phyloP scores from a whole-genome alignment of 2,329 filamentous ascomycete genomes.

The Periconia digitata region DNA sequence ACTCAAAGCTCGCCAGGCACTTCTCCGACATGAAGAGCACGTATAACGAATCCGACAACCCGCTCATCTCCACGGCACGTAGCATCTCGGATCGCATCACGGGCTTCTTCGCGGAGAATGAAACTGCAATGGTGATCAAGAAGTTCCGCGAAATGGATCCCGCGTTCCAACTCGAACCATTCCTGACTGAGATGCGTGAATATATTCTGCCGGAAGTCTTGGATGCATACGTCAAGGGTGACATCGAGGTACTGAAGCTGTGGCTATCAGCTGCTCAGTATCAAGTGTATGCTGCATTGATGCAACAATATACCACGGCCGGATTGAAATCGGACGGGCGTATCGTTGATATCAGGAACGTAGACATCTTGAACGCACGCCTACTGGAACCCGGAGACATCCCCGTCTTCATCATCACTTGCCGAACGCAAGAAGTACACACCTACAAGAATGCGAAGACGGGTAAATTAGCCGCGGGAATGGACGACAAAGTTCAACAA shows the following conservation, averaged over 20 bases:
- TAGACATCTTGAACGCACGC: conserved; percentile 80
- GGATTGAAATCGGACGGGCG: conserved; percentile 93
- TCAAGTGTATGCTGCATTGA: conserved; percentile 93
- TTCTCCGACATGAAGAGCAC: conserved; percentile 82
- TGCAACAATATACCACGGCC: conserved; percentile 91
- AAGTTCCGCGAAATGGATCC: conserved; percentile 97
- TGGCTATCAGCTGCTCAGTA: conserved; percentile 97
- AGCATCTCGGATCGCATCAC: conserved; percentile 91
- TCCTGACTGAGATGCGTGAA: conserved; percentile 91
- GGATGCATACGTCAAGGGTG: conserved; percentile 97
- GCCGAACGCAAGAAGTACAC: conserved; percentile 95
- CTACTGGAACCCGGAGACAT: conserved; percentile 84
- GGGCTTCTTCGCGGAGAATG: conserved; percentile 97
- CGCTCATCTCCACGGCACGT: conserved; percentile 86
- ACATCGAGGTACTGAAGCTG: conserved; percentile 83
- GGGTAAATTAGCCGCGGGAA: conserved; percentile 85
- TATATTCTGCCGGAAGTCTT: conserved; percentile 97
- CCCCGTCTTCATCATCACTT: conserved; percentile 96
- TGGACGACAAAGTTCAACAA: conserved; percentile 98
- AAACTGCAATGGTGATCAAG: conserved; percentile 96
- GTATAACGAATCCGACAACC: conserved; percentile 97
- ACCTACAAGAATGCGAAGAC: conserved; percentile 93
- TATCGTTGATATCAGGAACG: conserved; percentile 91
- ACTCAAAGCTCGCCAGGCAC: conserved; percentile 83
- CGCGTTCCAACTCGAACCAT: conserved; percentile 90